phyloP scores from a whole-genome alignment of 768 basidiomycete genomes.

The Pholiota microspora region DNA sequence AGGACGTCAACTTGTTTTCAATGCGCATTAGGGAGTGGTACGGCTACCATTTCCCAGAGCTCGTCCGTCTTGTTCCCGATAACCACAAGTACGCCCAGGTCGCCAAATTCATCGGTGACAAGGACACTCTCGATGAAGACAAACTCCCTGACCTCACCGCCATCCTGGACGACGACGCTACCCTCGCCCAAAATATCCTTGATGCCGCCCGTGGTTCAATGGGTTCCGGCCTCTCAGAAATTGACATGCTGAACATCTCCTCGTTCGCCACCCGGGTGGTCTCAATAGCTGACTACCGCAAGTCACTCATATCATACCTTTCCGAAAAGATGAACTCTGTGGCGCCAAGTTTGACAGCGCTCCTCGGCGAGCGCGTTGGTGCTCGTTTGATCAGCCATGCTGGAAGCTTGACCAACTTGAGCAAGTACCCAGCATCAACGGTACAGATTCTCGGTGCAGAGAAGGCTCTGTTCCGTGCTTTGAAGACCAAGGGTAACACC shows the following conservation, averaged over 20 bases:
- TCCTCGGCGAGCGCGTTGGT: constrained; percentile 90
- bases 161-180: constrained; percentile 81
- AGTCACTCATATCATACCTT: constrained; percentile 82
- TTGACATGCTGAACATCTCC: constrained; percentile 95
- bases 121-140: constrained; percentile 75
- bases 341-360: constrained; percentile 87
- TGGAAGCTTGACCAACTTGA: constrained; percentile 92
- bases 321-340: constrained; percentile 98
- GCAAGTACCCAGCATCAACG: constrained; percentile 97
- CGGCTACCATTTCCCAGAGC: constrained; percentile 98
- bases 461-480: constrained; percentile 94
- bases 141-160: constrained; percentile 76
- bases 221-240: constrained; percentile 87
- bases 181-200: constrained; percentile 87
- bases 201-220: constrained; percentile 94
- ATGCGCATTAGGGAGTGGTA: constrained; percentile 99
- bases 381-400: constrained; percentile 94
- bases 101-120: constrained; percentile 86
- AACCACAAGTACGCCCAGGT: constrained; percentile 91
- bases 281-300: constrained; percentile 91
- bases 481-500: constrained; percentile 99
- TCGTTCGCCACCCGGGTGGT: constrained; percentile 89
- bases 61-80: constrained; percentile 89
- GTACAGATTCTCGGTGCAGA: constrained; percentile 98
- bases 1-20: constrained; percentile 97